These are phyloP conservation scores for Dictyostelium purpureum DNA, from an alignment of 78 protist species.

Conservation along the genomic window DNA sequence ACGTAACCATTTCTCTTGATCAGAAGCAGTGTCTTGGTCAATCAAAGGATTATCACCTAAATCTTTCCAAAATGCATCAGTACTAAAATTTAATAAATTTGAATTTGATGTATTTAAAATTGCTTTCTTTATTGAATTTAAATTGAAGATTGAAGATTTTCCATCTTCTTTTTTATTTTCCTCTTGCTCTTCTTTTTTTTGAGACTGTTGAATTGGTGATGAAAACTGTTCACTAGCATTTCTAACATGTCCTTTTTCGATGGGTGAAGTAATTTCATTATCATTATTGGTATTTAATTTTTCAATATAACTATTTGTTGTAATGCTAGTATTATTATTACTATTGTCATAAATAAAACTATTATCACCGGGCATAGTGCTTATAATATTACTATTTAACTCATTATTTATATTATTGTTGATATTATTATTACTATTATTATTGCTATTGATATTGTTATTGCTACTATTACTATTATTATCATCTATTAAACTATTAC, in stretches of 20 bases:
- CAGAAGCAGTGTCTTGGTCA: background rate
- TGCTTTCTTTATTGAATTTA: conserved; percentile 12
- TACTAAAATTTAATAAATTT: conserved; percentile 13
- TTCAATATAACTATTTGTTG: too few species aligned
- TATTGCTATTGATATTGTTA: too few species aligned
- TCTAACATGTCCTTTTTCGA: background rate
- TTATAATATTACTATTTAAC: background rate
- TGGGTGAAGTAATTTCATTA: background rate
- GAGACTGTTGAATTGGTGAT: background rate
- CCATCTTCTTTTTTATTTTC: background rate
- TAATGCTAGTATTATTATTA: background rate
- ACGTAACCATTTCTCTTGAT: conserved; percentile 41
- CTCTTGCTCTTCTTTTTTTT: background rate
- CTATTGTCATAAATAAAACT: background rate
- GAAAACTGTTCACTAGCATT: too few species aligned
- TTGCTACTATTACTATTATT: background rate
- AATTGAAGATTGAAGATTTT: background rate
- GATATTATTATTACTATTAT: too few species aligned
- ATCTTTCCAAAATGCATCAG: conserved; percentile 68
- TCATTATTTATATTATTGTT: background rate
- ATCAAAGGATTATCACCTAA: background rate
- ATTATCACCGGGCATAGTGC: conserved; percentile 10
- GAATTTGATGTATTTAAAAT: background rate
- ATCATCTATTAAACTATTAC: background rate
- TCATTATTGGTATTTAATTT: background rate